Percentiles rank a stretch among this genome's conserved stretches.
These are phyloP conservation scores for Chaetomium fimeti DNA, from an alignment of 495 filamentous ascomycete genomes.

Conservation along the genomic window DNA sequence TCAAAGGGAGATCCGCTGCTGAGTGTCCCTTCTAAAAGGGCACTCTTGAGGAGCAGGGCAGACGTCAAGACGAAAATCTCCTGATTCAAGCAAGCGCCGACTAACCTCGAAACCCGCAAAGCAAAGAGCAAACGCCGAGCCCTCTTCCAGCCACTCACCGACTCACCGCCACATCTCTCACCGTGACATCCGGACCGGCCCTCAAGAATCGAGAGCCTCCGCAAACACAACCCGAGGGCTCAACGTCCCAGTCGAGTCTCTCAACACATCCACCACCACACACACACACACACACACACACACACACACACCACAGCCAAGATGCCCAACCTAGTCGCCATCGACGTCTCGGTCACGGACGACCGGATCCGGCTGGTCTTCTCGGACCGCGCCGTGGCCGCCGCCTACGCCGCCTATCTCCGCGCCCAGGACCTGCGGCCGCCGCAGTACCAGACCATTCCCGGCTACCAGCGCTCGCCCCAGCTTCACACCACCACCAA, in stretches of 20 bases:
- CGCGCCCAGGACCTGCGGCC: constrained; percentile 27
- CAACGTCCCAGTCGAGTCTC: neutral
- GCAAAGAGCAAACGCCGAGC: neutral
- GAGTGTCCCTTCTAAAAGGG: neutral
- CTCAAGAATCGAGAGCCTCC: neutral
- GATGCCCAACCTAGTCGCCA: constrained; percentile 35
- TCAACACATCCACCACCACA: neutral
- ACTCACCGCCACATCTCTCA: constrained; percentile 19
- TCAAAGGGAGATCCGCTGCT: neutral
- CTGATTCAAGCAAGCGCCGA: neutral
- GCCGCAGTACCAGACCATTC: constrained; percentile 19
- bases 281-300: neutral
- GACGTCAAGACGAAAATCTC: neutral
- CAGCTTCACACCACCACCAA: constrained; percentile 27
- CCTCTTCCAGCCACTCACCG: constrained; percentile 1
- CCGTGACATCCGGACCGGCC: neutral
- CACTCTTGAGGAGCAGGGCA: neutral
- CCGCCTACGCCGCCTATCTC: constrained; percentile 34
- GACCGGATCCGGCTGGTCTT: constrained; percentile 34
- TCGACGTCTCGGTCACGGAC: constrained; percentile 36
- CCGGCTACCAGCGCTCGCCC: constrained; percentile 27
- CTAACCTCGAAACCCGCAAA: neutral
- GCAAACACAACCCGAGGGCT: neutral
- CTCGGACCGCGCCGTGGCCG: constrained; percentile 35
- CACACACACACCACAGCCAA: neutral